Conservation (phyloP, 2,329 filamentous ascomycete species). For the Colletotrichum sp. region DNA sequence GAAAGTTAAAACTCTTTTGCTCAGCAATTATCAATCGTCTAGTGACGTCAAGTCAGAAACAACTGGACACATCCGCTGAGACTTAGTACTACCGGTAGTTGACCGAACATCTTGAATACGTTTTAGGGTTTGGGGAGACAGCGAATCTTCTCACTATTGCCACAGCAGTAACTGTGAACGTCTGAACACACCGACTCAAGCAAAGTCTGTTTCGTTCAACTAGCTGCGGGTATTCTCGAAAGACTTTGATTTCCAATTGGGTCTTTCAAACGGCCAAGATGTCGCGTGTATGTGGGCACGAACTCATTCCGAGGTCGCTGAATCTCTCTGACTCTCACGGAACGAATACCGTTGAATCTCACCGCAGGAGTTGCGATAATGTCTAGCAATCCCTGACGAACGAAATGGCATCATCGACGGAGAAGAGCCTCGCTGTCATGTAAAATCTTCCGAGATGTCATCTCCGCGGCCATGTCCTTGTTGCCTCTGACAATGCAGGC, state of each 20-base stretch:
- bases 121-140: background rate
- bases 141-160: background rate
- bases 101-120: background rate
- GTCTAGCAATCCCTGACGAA: background rate
- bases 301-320: background rate
- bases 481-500: background rate
- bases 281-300: background rate
- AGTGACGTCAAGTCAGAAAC: background rate
- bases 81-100: background rate
- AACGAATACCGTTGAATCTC: accelerated
- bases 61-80: background rate
- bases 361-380: background rate
- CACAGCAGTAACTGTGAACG: background rate
- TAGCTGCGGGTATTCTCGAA: background rate
- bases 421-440: background rate
- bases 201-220: background rate
- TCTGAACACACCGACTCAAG: background rate
- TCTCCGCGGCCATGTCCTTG: background rate
- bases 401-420: background rate
- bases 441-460: background rate
- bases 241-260: background rate
- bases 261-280: background rate
- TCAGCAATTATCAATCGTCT: background rate
- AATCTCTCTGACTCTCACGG: background rate
- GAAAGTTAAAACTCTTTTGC: background rate